Base-by-base conservation (phyloP, 2,329 filamentous ascomycete genomes). In the Mariannaea sp. region DNA sequence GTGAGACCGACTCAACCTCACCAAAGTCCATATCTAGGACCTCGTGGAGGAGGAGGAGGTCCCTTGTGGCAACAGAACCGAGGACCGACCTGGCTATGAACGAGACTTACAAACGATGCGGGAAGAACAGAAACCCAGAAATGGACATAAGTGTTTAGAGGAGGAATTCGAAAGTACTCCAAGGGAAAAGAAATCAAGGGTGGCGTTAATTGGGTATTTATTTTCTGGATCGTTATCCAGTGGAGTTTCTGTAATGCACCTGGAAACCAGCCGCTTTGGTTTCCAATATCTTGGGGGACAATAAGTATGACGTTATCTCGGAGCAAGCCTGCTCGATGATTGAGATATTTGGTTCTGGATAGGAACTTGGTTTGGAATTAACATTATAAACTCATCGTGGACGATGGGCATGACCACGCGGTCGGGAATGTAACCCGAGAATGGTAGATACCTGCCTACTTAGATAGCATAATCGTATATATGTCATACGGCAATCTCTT, bases 61-160 rank as follows among this genome's bases (percentile, higher is more conserved):
- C 78, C 78, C 5, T 67, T 82, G 30, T 82, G 80, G 80, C 79
- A 82, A 67, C 80, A 82, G 68, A 80, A 80, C 45, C 71, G 79
- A 51, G 72, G 74, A 49, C 75, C 76, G 56, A 73, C 71, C 57
- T 71, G 79, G 63, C 45, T 81, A 77, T 65, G n/a, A 53, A 78
- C 57, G 75, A 12, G 20, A 35, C 7, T 17, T 14, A 72, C 44
- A 48, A 9, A 59, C 41, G 50, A 49, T 38, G 47, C 35, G 40
- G 50, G 32, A 20, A 45, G 32, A 42, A 39, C 45, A 30, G 4
- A 43, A 44, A 43, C 16, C 45, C 27, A 40, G 20, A 38, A 14
- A 38, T n/a, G 22, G 20, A 32, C 33, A 27, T 16, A 33, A 33
- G 14, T n/a, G 30, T 19, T 22, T 46, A 40, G 29, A 30, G 16